A percentile compares a stretch with the other conserved stretches of the same genome.
These are phyloP conservation scores for Solanum hybrid DNA, from an alignment of 305 asterid species.

Conservation along the genomic window DNA sequence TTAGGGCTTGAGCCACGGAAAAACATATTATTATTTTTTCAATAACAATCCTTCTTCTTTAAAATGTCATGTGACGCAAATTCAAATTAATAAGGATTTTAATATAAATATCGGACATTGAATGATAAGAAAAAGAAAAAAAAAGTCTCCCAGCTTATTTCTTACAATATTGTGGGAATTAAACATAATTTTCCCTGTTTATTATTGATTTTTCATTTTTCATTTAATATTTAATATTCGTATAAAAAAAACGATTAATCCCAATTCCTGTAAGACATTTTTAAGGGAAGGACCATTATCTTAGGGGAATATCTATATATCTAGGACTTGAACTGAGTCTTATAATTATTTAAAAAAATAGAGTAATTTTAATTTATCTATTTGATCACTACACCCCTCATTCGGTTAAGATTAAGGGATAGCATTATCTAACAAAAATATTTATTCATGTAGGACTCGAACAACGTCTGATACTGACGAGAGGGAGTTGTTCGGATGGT, in stretches of 20 bases:
- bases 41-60: no score
- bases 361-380: not conserved
- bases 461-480: not conserved
- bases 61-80: accelerated
- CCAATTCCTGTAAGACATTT: accelerated
- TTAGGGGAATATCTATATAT: no score
- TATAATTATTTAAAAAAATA: no score
- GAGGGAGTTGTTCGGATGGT: no score
- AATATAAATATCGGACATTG: accelerated
- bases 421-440: not conserved
- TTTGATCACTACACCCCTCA: not conserved
- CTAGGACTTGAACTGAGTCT: no score
- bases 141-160: not conserved
- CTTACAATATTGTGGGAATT: not conserved
- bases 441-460: accelerated
- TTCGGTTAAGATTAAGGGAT: no score
- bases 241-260: accelerated
- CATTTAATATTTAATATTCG: no score
- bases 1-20: no score
- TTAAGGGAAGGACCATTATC: not conserved
- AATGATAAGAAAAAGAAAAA: not conserved
- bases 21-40: not conserved
- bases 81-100: accelerated
- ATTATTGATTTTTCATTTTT: accelerated
- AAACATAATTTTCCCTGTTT: not conserved